Evolutionary conservation across 257 asterid genomes (phyloP).

Genomic region (Asclepias syriaca): DNA sequence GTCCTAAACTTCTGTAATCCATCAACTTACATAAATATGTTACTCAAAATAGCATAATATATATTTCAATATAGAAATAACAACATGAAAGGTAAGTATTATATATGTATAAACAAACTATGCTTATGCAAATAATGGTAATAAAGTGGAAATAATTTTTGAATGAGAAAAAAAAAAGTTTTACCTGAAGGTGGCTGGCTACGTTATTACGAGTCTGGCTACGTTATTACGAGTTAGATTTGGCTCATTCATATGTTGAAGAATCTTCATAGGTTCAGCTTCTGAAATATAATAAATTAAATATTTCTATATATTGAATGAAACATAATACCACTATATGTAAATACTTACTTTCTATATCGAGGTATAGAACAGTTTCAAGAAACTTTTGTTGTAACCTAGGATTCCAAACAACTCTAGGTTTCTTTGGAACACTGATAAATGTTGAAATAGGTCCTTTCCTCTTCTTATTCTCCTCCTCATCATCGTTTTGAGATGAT

Average conservation of each 20-base stretch:
- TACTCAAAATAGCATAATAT: no score
- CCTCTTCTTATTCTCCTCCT: no score
- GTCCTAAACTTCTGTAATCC: slow-evolving; percentile 20
- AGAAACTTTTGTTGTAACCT: slow-evolving; percentile 64
- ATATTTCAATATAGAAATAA: no score
- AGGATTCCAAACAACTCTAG: slow-evolving; percentile 62
- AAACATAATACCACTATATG: not conserved
- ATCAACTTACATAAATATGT: no score
- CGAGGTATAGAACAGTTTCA: slow-evolving; percentile 54
- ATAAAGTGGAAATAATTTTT: not conserved
- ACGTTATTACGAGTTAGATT: slow-evolving; percentile 63
- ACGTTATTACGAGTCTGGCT: slow-evolving; percentile 62
- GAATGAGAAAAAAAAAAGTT: no score
- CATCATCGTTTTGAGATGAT: slow-evolving; percentile 25
- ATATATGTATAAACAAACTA: no score
- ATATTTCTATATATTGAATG: not conserved
- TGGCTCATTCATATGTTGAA: slow-evolving; percentile 64
- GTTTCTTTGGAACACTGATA: slow-evolving; percentile 52
- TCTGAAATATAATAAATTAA: slow-evolving; percentile 21
- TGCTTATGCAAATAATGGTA: no score
- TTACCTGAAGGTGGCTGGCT: slow-evolving; percentile 74
- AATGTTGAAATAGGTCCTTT: slow-evolving; percentile 14
- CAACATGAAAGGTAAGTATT: no score
- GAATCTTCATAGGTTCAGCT: slow-evolving; percentile 73
- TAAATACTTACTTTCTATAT: slow-evolving; percentile 41